phyloP scores from a whole-genome alignment of 345 rosid species.

The Citrus glauca region DNA sequence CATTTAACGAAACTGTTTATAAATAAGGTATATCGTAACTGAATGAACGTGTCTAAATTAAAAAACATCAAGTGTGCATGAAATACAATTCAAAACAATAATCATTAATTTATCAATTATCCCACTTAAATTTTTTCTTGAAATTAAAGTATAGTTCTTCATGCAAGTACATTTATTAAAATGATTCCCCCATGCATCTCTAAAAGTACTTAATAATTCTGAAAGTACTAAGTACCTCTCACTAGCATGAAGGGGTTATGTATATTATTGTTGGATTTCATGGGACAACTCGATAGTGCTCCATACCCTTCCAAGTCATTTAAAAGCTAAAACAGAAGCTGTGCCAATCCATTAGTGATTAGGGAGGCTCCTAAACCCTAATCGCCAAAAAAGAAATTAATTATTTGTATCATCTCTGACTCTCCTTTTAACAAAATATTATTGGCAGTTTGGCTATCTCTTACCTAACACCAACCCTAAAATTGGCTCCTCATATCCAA shows the following conservation, averaged over 20 bases:
- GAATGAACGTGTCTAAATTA: too few species aligned
- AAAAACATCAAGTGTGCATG: too few species aligned
- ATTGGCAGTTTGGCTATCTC: slow-evolving; percentile 11
- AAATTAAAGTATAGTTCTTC: neutral
- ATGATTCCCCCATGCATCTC: neutral
- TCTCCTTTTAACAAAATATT: neutral
- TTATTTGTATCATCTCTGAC: neutral
- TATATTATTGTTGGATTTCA: neutral
- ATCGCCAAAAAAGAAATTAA: neutral
- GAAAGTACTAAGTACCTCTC: neutral
- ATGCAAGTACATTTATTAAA: neutral
- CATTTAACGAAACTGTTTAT: too few species aligned
- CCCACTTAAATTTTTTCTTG: neutral
- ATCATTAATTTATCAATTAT: too few species aligned
- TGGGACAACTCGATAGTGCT: neutral
- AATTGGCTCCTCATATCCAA: slow-evolving; percentile 21
- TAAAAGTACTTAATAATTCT: neutral
- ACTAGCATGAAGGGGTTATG: neutral
- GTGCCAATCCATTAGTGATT: neutral
- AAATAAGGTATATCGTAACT: too few species aligned
- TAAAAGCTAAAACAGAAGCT: slow-evolving; percentile 1
- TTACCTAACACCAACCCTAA: slow-evolving; percentile 1
- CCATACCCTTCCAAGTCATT: neutral
- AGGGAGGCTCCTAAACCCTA: neutral
- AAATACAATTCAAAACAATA: too few species aligned